Percentiles rank a stretch among this genome's conserved stretches.
These are phyloP conservation scores for Penicillium lagena DNA, from an alignment of 495 filamentous ascomycete species.

Conservation along the genomic window DNA sequence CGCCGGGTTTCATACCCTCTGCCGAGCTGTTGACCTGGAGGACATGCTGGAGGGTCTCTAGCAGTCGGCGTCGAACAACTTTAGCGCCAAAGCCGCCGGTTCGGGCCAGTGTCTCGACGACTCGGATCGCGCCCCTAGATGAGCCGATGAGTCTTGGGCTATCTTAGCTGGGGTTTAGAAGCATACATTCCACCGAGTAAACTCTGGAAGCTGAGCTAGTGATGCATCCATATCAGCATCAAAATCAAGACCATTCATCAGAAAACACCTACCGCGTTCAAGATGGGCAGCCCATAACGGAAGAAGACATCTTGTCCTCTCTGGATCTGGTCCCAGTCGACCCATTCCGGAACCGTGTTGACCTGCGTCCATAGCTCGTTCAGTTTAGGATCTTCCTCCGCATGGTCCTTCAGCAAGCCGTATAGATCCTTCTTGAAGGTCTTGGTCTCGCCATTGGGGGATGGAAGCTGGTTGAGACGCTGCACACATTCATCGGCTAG, in stretches of 20 bases:
- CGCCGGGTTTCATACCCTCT: constrained; percentile 60
- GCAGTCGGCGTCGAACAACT: constrained; percentile 61
- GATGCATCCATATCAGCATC: neutral
- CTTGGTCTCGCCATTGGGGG: constrained; percentile 15
- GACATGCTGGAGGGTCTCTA: constrained; percentile 73
- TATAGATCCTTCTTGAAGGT: constrained; percentile 52
- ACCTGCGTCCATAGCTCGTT: constrained; percentile 59
- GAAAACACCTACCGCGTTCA: constrained; percentile 34
- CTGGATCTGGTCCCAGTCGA: constrained; percentile 73
- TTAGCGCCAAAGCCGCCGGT: constrained; percentile 73
- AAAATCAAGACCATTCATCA: neutral
- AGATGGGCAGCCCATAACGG: constrained; percentile 63
- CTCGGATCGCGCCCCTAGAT: constrained; percentile 43
- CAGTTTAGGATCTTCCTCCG: constrained; percentile 49
- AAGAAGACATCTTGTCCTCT: constrained; percentile 57
- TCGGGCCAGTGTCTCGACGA: constrained; percentile 68
- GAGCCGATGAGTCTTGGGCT: too few relatives aligned
- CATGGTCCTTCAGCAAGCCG: constrained; percentile 51
- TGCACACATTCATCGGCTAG: constrained; percentile 61
- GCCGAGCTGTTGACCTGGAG: constrained; percentile 61
- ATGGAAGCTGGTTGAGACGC: constrained; percentile 50
- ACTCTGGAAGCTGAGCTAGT: constrained; percentile 33
- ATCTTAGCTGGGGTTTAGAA: neutral
- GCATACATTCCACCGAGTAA: constrained; percentile 34
- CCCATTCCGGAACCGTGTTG: constrained; percentile 68